phyloP scores from a whole-genome alignment of 306 rosid species.

The Cicer chorassanicum region DNA sequence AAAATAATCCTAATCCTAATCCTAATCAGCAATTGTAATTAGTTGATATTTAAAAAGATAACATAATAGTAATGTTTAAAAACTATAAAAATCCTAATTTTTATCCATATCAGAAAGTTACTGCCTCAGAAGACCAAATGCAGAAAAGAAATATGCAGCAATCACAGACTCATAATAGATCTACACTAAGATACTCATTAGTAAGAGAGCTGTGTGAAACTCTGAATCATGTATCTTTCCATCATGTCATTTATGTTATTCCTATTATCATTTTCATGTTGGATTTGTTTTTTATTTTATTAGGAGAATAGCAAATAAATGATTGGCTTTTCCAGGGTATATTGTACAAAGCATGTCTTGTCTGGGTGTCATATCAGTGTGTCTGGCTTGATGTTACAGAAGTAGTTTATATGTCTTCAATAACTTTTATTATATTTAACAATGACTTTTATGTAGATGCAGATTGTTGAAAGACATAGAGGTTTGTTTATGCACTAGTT shows the following conservation, averaged over 20 bases:
- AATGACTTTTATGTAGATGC: slow-evolving; percentile 41
- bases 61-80: not conserved
- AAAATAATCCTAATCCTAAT: slow-evolving; percentile 1
- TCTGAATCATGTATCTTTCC: slow-evolving; percentile 33
- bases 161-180: not conserved
- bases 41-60: not conserved
- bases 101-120: slow-evolving; percentile 13
- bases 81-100: not conserved
- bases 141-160: slow-evolving; percentile 10
- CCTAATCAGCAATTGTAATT: not conserved
- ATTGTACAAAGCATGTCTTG: slow-evolving; percentile 23
- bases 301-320: slow-evolving; percentile 31
- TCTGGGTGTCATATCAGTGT: slow-evolving; percentile 5
- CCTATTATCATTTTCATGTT: slow-evolving; percentile 16
- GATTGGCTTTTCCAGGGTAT: slow-evolving; percentile 12
- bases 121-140: slow-evolving; percentile 18
- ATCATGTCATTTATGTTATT: slow-evolving; percentile 11
- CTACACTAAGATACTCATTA: slow-evolving; percentile 15
- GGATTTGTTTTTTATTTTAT: not conserved
- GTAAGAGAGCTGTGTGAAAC: slow-evolving; percentile 11
- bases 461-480: slow-evolving; percentile 31
- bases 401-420: slow-evolving; percentile 7
- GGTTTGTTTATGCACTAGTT: slow-evolving; percentile 34
- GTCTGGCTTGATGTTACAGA: slow-evolving; percentile 37
- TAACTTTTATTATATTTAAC: slow-evolving; percentile 27